A percentile compares a stretch with the other conserved stretches of the same genome.
phyloP scores from a whole-genome alignment of 1,139 yeast genomes.

The Geotrichum macrosporum region DNA sequence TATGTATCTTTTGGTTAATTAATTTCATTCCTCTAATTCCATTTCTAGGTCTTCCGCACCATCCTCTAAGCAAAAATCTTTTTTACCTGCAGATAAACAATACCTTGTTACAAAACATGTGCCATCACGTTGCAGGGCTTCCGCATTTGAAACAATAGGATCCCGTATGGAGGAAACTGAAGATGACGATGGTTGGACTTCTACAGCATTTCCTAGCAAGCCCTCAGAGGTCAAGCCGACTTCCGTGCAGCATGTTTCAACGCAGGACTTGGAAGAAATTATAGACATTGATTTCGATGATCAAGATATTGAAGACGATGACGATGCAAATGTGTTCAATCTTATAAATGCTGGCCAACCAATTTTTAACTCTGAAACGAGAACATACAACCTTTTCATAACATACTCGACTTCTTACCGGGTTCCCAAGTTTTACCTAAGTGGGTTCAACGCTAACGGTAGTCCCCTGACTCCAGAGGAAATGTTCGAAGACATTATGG shows the following conservation, averaged over 20 bases:
- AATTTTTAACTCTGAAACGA: constrained; percentile 41
- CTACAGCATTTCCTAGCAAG: constrained; percentile 18
- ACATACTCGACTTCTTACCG: constrained; percentile 91
- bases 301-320: constrained; percentile 33
- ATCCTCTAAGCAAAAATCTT: constrained; percentile 54
- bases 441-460: constrained; percentile 82
- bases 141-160: constrained; percentile 48
- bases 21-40: not conserved
- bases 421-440: constrained; percentile 89
- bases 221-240: not conserved
- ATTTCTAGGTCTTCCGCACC: constrained; percentile 50
- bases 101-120: constrained; percentile 82
- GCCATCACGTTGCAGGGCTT: constrained; percentile 75
- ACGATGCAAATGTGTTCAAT: constrained; percentile 27
- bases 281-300: constrained; percentile 37
- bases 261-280: constrained; percentile 24
- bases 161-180: constrained; percentile 37
- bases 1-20: constrained; percentile 25
- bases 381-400: constrained; percentile 84
- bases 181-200: constrained; percentile 59
- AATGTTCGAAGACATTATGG: constrained; percentile 91
- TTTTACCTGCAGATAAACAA: constrained; percentile 82
- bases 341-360: constrained; percentile 21
- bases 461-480: constrained; percentile 79
- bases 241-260: too few species aligned